These are phyloP conservation scores for Nannochloris sp. DNA, from an alignment of 139 green algal genomes.

Conservation along the genomic window DNA sequence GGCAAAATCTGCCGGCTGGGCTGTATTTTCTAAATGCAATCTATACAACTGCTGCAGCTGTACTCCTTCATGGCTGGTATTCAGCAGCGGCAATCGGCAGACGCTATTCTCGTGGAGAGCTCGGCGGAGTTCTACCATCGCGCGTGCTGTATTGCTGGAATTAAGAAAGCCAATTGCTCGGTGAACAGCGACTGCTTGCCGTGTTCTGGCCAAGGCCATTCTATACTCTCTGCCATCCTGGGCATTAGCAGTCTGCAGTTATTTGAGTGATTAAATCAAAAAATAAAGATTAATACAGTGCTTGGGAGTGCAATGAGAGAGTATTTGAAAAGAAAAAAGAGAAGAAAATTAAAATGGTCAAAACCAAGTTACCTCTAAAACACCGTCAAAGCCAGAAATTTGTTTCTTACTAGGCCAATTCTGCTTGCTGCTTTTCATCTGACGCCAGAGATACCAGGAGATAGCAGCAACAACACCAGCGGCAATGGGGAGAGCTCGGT, in stretches of 20 bases:
- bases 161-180: conserved; percentile 55
- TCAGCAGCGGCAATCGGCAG: conserved; percentile 53
- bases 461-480: background rate
- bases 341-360: no score
- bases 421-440: background rate
- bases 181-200: conserved; percentile 55
- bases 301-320: no score
- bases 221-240: conserved; percentile 31
- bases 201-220: conserved; percentile 55
- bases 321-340: no score
- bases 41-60: conserved; percentile 50
- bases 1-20: conserved; percentile 52
- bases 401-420: no score
- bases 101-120: conserved; percentile 61
- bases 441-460: background rate
- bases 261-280: background rate
- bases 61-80: conserved; percentile 16
- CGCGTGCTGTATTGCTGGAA: conserved; percentile 38
- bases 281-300: conserved; percentile 1
- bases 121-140: conserved; percentile 59
- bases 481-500: background rate
- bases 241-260: background rate
- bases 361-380: no score
- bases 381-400: no score
- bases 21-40: conserved; percentile 56